These are phyloP conservation scores for Acanthamoeba healyi DNA, from an alignment of 208 protist genomes.

Conservation along the genomic window DNA sequence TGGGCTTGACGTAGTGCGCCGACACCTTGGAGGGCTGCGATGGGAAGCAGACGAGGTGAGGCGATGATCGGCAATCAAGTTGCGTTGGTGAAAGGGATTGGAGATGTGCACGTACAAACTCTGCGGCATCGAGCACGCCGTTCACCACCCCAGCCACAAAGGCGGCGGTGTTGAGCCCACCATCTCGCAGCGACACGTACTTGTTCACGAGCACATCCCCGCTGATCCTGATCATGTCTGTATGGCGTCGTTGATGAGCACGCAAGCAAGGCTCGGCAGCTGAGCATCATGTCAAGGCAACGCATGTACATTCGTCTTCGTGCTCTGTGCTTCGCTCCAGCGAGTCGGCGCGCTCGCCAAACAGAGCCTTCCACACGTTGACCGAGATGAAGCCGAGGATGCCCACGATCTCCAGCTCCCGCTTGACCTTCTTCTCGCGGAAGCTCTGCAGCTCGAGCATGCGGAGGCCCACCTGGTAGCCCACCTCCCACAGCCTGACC, in stretches of 20 bases:
- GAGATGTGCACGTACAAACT: slow-evolving; percentile 85
- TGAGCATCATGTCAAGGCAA: no score
- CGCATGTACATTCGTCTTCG: slow-evolving; percentile 86
- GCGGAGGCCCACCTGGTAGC: slow-evolving; percentile 86
- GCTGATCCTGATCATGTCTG: slow-evolving; percentile 88
- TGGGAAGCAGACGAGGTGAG: background rate
- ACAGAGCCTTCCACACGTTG: slow-evolving; percentile 89
- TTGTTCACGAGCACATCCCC: slow-evolving; percentile 87
- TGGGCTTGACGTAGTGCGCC: slow-evolving; percentile 75
- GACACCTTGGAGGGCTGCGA: slow-evolving; percentile 28
- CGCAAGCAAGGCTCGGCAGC: no score
- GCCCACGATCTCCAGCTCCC: slow-evolving; percentile 88
- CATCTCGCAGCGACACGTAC: slow-evolving; percentile 86
- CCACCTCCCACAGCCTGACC: slow-evolving; percentile 88
- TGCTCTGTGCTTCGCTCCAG: slow-evolving; percentile 84
- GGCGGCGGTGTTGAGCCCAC: slow-evolving; percentile 88
- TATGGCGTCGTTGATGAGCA: background rate
- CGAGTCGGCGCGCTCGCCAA: slow-evolving; percentile 89
- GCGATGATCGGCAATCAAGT: background rate
- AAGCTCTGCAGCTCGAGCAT: slow-evolving; percentile 87
- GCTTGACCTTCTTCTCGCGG: slow-evolving; percentile 84
- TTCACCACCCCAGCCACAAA: slow-evolving; percentile 90
- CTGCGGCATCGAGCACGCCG: slow-evolving; percentile 87
- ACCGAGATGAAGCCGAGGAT: slow-evolving; percentile 89
- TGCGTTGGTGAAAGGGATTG: background rate